These are phyloP conservation scores for Ramularia collo-cygni DNA, from an alignment of 2,329 filamentous ascomycete species.

Conservation along the genomic window DNA sequence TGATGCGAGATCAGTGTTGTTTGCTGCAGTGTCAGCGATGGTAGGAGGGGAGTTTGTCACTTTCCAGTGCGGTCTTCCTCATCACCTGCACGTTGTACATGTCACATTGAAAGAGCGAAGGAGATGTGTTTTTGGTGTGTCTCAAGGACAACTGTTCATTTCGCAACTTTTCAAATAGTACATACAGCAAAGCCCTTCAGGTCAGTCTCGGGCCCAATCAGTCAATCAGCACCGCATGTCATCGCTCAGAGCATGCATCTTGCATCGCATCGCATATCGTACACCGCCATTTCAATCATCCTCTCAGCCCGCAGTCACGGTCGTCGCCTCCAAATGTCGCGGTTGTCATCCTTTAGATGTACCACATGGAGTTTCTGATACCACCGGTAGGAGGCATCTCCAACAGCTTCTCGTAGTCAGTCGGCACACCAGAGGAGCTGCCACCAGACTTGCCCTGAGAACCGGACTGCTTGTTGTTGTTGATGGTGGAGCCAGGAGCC, in stretches of 20 bases:
- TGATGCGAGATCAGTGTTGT: too few species aligned
- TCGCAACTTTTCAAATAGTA: neutral
- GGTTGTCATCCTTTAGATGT: conserved; percentile 32
- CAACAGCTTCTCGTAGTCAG: conserved; percentile 32
- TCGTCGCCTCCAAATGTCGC: neutral
- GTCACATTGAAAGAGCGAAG: neutral
- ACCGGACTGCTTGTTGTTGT: conserved; percentile 5
- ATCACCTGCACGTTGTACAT: too few species aligned
- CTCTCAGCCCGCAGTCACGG: neutral
- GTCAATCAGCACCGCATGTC: neutral
- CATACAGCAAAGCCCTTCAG: neutral
- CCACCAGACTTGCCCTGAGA: conserved; percentile 17
- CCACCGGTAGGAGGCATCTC: conserved; percentile 34
- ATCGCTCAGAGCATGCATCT: neutral
- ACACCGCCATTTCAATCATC: neutral
- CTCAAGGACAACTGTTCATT: conserved; percentile 6
- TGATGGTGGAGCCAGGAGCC: conserved; percentile 9
- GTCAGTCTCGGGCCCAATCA: conserved; percentile 1
- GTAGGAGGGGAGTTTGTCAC: too few species aligned
- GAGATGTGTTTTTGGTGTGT: conserved; percentile 3
- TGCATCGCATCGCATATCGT: neutral
- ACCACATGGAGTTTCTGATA: conserved; percentile 44
- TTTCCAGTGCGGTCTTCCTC: too few species aligned
- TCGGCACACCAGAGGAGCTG: conserved; percentile 17
- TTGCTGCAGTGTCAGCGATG: too few species aligned